Evolutionary conservation across 495 filamentous ascomycete species (phyloP).

Genomic region (Penicillium herquei): DNA sequence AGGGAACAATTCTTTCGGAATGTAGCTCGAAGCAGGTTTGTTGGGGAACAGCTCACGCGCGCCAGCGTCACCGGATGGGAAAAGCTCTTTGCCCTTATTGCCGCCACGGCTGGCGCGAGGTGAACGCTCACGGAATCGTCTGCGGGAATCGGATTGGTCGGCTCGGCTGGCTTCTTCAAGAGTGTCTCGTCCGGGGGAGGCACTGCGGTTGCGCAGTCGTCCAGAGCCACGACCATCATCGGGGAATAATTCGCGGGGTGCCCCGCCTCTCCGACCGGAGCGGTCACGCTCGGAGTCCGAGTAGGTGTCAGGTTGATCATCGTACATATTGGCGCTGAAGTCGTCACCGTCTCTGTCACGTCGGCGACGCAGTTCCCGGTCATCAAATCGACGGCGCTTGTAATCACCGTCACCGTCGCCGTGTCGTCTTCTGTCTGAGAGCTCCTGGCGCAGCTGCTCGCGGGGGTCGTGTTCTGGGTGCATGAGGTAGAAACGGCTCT

Average conservation of each 20-base stretch:
- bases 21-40: slow-evolving; percentile 42
- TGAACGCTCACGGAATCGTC: slow-evolving; percentile 45
- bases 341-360: slow-evolving; percentile 51
- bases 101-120: slow-evolving; percentile 27
- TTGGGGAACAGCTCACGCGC: slow-evolving; percentile 50
- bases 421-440: slow-evolving; percentile 45
- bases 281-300: slow-evolving; percentile 32
- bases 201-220: slow-evolving; percentile 61
- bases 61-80: slow-evolving; percentile 32
- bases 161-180: slow-evolving; percentile 54
- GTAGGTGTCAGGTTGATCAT: slow-evolving; percentile 51
- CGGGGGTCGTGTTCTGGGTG: slow-evolving; percentile 85
- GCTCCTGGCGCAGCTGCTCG: slow-evolving; percentile 58
- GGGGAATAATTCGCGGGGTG: slow-evolving; percentile 54
- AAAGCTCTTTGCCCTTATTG: slow-evolving; percentile 48
- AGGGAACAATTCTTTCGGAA: slow-evolving; percentile 71
- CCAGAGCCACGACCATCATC: slow-evolving; percentile 33
- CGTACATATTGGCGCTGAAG: slow-evolving; percentile 77
- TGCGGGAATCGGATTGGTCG: slow-evolving; percentile 32
- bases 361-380: slow-evolving; percentile 53
- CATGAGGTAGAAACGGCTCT: slow-evolving; percentile 87
- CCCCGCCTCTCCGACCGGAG: slow-evolving; percentile 25
- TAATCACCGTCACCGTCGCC: slow-evolving; percentile 63
- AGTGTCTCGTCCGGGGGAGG: slow-evolving; percentile 67
- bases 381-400: slow-evolving; percentile 54